A percentile compares a stretch with the other conserved stretches of the same genome.
Conservation (phyloP, 805 yeast genomes). For the Yamadazyma ubonensis region DNA sequence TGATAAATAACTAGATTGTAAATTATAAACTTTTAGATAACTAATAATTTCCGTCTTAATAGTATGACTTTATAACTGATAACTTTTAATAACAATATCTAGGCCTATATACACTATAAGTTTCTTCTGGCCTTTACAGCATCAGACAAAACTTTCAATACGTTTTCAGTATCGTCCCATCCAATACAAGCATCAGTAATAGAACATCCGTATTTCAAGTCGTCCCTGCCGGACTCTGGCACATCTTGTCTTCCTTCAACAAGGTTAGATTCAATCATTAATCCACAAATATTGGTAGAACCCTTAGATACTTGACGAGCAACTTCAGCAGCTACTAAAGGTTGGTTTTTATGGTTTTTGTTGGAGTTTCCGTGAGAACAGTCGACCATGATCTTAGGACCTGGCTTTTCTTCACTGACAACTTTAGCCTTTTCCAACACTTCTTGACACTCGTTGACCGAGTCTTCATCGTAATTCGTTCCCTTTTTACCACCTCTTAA, state of each 20-base stretch:
- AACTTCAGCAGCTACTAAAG: slow-evolving; percentile 80
- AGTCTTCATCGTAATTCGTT: slow-evolving; percentile 83
- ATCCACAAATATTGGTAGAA: slow-evolving; percentile 78
- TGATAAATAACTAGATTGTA: too few species aligned
- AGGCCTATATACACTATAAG: too few species aligned
- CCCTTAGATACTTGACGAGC: slow-evolving; percentile 82
- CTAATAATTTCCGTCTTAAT: too few species aligned
- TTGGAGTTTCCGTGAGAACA: slow-evolving; percentile 97
- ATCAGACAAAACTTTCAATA: slow-evolving; percentile 73
- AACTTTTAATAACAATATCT: too few species aligned
- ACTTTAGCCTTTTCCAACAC: slow-evolving; percentile 47
- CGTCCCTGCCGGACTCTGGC: slow-evolving; percentile 55
- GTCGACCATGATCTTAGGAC: slow-evolving; percentile 80
- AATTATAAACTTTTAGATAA: too few species aligned
- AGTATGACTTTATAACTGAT: too few species aligned
- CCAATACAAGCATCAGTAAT: slow-evolving; percentile 96
- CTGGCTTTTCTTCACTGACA: slow-evolving; percentile 33
- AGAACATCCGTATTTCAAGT: slow-evolving; percentile 87
- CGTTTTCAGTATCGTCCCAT: slow-evolving; percentile 83
- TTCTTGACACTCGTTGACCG: slow-evolving; percentile 72
- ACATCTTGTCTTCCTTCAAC: slow-evolving; percentile 88
- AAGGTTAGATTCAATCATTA: slow-evolving; percentile 93
- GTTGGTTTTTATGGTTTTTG: slow-evolving; percentile 94
- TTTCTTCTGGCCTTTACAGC: slow-evolving; percentile 84
- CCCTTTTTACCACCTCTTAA: slow-evolving; percentile 95